These are phyloP conservation scores for Colletotrichum incanum DNA, from an alignment of 2,329 filamentous ascomycete genomes.

Conservation along the genomic window DNA sequence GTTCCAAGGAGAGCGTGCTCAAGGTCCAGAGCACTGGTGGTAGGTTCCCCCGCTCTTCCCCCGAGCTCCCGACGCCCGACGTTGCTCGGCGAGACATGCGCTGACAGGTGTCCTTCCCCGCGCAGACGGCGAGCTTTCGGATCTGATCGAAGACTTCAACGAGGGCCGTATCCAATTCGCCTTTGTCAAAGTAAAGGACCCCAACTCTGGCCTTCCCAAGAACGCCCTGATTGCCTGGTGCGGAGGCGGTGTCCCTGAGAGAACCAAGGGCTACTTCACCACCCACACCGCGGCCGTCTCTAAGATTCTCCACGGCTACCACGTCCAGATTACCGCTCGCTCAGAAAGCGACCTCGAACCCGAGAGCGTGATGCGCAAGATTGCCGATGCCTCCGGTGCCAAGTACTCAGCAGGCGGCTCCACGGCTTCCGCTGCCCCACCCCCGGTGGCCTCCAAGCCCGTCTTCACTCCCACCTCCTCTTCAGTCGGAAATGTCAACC, in stretches of 20 bases:
- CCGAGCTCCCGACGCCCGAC: constrained; percentile 31
- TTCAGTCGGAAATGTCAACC: constrained; percentile 73
- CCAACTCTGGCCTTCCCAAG: constrained; percentile 91
- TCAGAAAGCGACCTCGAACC: constrained; percentile 91
- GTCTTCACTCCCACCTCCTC: constrained; percentile 85
- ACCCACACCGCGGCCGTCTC: constrained; percentile 92
- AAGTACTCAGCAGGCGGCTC: constrained; percentile 86
- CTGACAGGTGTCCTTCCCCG: constrained; percentile 39
- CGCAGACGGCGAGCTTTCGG: constrained; percentile 89
- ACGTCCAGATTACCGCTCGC: constrained; percentile 96
- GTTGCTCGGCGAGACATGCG: constrained; percentile 35
- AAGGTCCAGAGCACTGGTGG: constrained; percentile 95
- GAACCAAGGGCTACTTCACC: constrained; percentile 98
- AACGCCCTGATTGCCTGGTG: constrained; percentile 96
- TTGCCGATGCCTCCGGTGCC: constrained; percentile 92
- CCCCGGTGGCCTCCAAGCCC: constrained; percentile 88
- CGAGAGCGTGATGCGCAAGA: constrained; percentile 91
- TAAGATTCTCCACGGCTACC: constrained; percentile 95
- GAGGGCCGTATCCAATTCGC: constrained; percentile 98
- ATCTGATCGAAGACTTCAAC: constrained; percentile 95
- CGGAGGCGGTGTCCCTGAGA: constrained; percentile 96
- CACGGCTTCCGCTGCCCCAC: constrained; percentile 69
- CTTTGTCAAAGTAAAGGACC: constrained; percentile 96
- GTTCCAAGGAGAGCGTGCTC: constrained; percentile 91
- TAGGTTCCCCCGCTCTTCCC: constrained; percentile 56